Evolutionary conservation across 2,329 filamentous ascomycete genomes (phyloP), one percentile per base, ranked within the genome.

Genomic region (Epicoccum nigrum): DNA sequence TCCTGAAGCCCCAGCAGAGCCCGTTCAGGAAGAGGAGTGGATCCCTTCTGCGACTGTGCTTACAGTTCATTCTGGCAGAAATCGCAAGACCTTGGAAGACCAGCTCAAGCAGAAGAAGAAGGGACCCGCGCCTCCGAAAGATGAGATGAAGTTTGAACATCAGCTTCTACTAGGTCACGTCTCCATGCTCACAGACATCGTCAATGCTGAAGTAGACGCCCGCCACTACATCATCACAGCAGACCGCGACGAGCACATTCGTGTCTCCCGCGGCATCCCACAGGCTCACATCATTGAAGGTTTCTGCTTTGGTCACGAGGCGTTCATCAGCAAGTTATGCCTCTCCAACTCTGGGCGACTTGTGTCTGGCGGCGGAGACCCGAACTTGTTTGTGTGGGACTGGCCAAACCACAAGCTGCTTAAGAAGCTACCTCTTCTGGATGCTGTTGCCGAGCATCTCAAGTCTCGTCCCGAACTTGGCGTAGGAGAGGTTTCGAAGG

Each of bases 121-220:
- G 55, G 72, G 60, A 51, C 74, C 63, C 59, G 52, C 69, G n/a
- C 78, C 81, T 54, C 75, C 77, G 28, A 79, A 79, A 45, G 77
- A 78, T 13, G 73, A 77, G 2, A 70, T 78, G 20, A 72, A 74
- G 38, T 96, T 96, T 68, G 87, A 91, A 62, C 84, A 91, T 62
- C 83, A 86, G 30, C 79, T 96, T 1, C 79, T 97, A 7, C 84
- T 99, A 0, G 94, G 94, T 11, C 94, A 99, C 74, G 94, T 99
- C 12, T 97, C 93, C 1, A 89, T 97, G 84, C 83, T 99, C 41
- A 97, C 92, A 1, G 87, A 90, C 65, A 71, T 97, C 43, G 73
- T 79, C 2, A 78, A 85, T 33, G 76, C 75, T n/a, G 67, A 79
- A 66, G 69, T 79, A 59, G 56, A 76, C 60, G 53, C 85, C 53